Evolutionary conservation across 1,284 basidiomycete genomes (phyloP).

Genomic region (Fomitopsis palustris): DNA sequence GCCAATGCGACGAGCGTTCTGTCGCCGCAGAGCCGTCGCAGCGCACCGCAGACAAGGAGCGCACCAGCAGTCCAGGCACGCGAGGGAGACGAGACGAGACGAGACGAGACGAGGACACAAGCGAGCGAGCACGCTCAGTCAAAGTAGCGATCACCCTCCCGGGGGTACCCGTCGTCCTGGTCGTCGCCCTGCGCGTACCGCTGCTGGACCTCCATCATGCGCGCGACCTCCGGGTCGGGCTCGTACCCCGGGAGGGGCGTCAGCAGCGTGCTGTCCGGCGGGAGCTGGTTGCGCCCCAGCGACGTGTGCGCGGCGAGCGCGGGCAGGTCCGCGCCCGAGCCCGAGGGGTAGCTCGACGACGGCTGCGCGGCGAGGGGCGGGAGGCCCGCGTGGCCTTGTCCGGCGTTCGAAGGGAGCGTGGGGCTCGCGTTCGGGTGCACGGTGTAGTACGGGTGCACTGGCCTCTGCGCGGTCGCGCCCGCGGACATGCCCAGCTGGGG

Average conservation of each 20-base stretch:
- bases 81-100: neutral
- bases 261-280: conserved; percentile 47
- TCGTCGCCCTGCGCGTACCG: neutral
- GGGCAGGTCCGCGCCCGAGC: conserved; percentile 7
- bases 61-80: neutral
- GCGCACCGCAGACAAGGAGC: neutral
- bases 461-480: conserved; percentile 3
- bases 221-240: conserved; percentile 18
- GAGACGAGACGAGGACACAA: neutral
- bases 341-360: conserved; percentile 10
- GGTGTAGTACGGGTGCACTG: conserved; percentile 16
- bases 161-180: neutral
- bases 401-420: neutral
- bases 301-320: conserved; percentile 23
- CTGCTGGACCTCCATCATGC: conserved; percentile 9
- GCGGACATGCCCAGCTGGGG: conserved; percentile 1
- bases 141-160: conserved; percentile 4
- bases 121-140: neutral
- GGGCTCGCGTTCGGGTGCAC: conserved; percentile 1
- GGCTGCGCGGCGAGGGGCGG: conserved; percentile 11
- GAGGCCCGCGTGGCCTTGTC: neutral
- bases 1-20: neutral
- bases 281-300: conserved; percentile 34
- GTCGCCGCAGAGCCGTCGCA: neutral
- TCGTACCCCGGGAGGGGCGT: conserved; percentile 44